Evolutionary conservation across 2,329 filamentous ascomycete genomes (phyloP).

Genomic region (Fusarium torreyae): DNA sequence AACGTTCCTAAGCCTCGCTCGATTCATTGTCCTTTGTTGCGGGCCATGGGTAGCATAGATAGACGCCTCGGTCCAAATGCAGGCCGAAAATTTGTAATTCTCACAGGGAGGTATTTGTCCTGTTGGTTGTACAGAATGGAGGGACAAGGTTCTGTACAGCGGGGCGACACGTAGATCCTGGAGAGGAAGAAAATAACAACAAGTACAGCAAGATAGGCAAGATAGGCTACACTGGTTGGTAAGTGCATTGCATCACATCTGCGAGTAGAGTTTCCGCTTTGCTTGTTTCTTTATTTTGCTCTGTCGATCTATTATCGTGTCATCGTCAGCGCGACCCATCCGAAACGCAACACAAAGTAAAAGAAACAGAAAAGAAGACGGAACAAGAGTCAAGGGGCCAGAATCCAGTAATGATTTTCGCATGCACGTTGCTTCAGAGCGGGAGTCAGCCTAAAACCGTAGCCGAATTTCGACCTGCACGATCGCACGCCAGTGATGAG

Average conservation of each 20-base stretch:
- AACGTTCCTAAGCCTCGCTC: not conserved
- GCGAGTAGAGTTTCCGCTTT: slow-evolving; percentile 11
- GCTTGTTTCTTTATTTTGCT: not conserved
- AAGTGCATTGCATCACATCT: slow-evolving; percentile 19
- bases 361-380: slow-evolving; percentile 3
- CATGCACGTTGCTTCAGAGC: not conserved
- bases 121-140: slow-evolving; percentile 11
- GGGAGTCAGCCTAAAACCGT: slow-evolving; percentile 7
- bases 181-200: not conserved
- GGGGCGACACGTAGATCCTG: not conserved
- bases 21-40: slow-evolving; percentile 4
- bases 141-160: slow-evolving; percentile 18
- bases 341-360: slow-evolving; percentile 1
- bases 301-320: slow-evolving; percentile 5
- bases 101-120: slow-evolving; percentile 6
- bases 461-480: not conserved
- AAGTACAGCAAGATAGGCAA: too few species aligned
- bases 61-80: slow-evolving; percentile 7
- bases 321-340: slow-evolving; percentile 11
- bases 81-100: slow-evolving; percentile 24
- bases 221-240: not conserved
- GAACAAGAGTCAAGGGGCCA: slow-evolving; percentile 2
- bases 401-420: slow-evolving; percentile 8
- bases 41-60: not conserved
- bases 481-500: slow-evolving; percentile 6